Base-by-base conservation (phyloP, 192 early-diverging fungal species). In the Entomortierella lignicola region DNA sequence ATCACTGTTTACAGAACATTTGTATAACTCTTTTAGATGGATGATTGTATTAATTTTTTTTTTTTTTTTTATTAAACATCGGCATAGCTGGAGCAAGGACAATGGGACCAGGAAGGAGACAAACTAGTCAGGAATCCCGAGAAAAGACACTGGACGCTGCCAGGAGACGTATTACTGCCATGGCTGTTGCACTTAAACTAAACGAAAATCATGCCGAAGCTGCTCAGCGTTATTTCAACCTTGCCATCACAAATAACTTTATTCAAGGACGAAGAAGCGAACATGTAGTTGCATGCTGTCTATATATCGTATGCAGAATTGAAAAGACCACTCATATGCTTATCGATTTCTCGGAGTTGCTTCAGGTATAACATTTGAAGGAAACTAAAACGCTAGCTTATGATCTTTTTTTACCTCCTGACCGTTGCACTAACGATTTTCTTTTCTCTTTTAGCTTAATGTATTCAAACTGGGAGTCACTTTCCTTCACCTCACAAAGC, bases 321-420 rank as follows among this genome's bases (percentile, higher is more conserved):
- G 92, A 97, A 69, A 93, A 92, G 67, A 92, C 88, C 8, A 87
- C 91, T 12, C 90, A 94, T 67, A 96, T 99, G 95, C 84, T 99
- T 48, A 99, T 99, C 50, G 97, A 99, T 66, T 98, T 99, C 66
- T 89, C 95, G 1, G 97, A 98, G 67, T 81, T 94, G 4, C 72
- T 97, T 48, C 88, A 91, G 61, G 92, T 91, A 82, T 54, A 55
- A 26, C 31, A 53, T 44, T 42, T 21, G 44, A 17, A 25, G n/a
- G n/a, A n/a, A 67, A 39, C 20, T 55, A 15, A 20, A 58, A 27
- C n/a, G n/a, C n/a, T n/a, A n/a, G n/a, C n/a, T n/a, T n/a, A n/a
- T n/a, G n/a, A n/a, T 37, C 34, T 37, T 37, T 37, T 37, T 37
- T n/a, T n/a, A n/a, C n/a, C n/a, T n/a, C n/a, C n/a, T 58, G 34